Evolutionary conservation across 306 rosid genomes (phyloP).

Genomic region (Purshia tridentata): DNA sequence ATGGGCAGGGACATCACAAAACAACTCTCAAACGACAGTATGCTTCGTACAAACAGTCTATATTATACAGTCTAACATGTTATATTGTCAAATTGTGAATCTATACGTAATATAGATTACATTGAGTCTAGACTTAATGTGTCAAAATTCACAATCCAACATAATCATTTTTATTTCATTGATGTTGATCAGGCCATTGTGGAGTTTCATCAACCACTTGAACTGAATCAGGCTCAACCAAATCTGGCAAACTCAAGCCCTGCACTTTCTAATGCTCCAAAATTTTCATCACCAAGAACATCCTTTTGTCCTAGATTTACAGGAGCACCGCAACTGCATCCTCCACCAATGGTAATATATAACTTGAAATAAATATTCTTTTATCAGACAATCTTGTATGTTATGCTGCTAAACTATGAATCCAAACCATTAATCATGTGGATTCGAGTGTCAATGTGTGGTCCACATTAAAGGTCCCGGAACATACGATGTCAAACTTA

Average conservation of each 20-base stretch:
- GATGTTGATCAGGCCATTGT: not conserved
- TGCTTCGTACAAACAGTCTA: not conserved
- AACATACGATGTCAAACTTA: too few relatives aligned
- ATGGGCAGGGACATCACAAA: not conserved
- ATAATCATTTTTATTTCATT: not conserved
- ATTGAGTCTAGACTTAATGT: too few relatives aligned
- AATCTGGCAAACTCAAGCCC: not conserved
- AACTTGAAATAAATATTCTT: too few relatives aligned
- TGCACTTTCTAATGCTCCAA: not conserved
- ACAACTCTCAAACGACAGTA: not conserved
- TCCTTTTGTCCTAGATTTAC: not conserved
- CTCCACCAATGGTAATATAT: slow-evolving; percentile 14
- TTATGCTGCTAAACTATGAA: not conserved
- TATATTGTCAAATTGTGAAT: too few relatives aligned
- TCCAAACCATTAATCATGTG: not conserved
- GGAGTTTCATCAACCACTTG: not conserved
- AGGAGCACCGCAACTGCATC: slow-evolving; percentile 4
- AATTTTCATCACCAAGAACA: not conserved
- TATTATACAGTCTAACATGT: not conserved
- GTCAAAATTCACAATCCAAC: too few relatives aligned
- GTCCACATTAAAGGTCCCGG: too few relatives aligned
- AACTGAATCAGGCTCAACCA: not conserved
- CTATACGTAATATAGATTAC: too few relatives aligned
- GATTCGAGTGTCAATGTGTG: not conserved
- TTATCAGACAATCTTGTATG: not conserved